phyloP scores from a whole-genome alignment of 305 asterid genomes.

The Solanum hybrid region DNA sequence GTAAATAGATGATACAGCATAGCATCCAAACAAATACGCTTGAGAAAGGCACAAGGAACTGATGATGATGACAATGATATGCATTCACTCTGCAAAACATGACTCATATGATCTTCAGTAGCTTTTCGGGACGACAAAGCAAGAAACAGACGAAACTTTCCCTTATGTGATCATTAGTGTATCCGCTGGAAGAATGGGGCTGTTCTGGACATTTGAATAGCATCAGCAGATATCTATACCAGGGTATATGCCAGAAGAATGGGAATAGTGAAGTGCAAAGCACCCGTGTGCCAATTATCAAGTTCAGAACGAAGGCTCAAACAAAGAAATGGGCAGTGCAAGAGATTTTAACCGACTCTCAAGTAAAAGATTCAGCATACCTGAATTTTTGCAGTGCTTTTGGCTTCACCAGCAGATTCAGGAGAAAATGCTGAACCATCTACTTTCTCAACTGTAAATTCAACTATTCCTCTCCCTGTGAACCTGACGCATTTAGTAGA shows the following conservation, averaged over 20 bases:
- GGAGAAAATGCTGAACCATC: slow-evolving; percentile 84
- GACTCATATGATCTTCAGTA: background rate
- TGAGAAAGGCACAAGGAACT: background rate
- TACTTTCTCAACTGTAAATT: slow-evolving; percentile 71
- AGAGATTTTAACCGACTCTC: background rate
- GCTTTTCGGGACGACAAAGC: background rate
- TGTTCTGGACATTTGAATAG: background rate
- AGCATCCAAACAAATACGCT: background rate
- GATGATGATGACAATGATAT: background rate
- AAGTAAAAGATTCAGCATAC: slow-evolving; percentile 21
- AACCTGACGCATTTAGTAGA: slow-evolving; percentile 47
- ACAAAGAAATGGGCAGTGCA: background rate
- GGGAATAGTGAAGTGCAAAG: background rate
- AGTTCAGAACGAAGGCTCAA: background rate
- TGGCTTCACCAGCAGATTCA: slow-evolving; percentile 68
- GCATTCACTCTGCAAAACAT: background rate
- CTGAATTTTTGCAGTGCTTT: slow-evolving; percentile 55
- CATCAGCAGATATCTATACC: background rate
- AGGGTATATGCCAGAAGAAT: background rate
- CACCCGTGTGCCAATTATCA: background rate
- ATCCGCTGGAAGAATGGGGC: background rate
- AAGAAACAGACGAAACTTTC: background rate
- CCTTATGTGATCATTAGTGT: background rate
- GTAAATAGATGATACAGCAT: background rate
- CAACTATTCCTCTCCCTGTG: slow-evolving; percentile 89